Evolutionary conservation across 2,329 filamentous ascomycete species (phyloP), one percentile per base, ranked within the genome.

Genomic region (Fragosphaeria purpurea): DNA sequence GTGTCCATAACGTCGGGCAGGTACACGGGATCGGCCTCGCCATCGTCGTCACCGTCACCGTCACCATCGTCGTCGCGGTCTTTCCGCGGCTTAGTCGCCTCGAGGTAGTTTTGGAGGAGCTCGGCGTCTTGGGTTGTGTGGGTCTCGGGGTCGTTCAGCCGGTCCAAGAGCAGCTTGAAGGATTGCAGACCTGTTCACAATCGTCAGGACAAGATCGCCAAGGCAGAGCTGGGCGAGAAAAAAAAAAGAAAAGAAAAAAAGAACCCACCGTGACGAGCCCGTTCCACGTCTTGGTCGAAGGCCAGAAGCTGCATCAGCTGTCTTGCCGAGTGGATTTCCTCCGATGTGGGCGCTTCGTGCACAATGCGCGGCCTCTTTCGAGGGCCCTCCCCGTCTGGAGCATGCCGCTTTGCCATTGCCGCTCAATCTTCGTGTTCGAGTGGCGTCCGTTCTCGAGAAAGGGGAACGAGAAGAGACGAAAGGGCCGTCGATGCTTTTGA

Each of bases 1-100:
- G 83, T 88, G 59, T 94, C 86, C 68, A 94, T 86, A 40, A 97
- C 70, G 59, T 95, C 88, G 2, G 77, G 70, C 34, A 97, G 77
- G 58, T 83, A 88, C 31, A 83, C 72, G 6, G 77, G 71, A 48
- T 79, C 73, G 48, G 79, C 76, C 39, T 81, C 79, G 41, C 69
- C 73, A 50, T 72, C 69, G 50, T 71, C 65, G 44, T 64, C 62
- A 48, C 64, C 62, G 22, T 22, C 22, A 22, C 22, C 22, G 22
- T 22, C 22, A 22, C 22, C 22, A 48, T 71, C 67, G 65, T 2
- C 77, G 75, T 41, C 38, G 40, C 46, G 44, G 7, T 51, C 52
- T 4, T 42, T 44, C 57, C 72, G 74, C 50, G 75, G 51, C 31
- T 10, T 22, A 1, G 50, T 68, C 7, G 71, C 67, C 44, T 80